Conservation (phyloP, 768 basidiomycete genomes). For the Suillus clintonianus region DNA sequence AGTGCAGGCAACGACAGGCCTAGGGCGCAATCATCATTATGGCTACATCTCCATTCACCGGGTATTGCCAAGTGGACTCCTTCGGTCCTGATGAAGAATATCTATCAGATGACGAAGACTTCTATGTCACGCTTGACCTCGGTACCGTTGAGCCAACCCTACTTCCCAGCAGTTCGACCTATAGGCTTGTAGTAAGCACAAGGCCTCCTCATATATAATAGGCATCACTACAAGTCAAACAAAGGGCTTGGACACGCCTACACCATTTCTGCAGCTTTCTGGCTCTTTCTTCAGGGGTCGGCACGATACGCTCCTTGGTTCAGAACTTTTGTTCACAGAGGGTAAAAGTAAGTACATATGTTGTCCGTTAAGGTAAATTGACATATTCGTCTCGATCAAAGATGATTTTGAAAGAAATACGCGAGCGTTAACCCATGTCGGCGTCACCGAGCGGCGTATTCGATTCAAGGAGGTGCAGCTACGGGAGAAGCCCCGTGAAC, state of each 20-base stretch:
- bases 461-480: conserved; percentile 74
- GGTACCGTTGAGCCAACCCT: conserved; percentile 72
- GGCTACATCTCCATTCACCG: conserved; percentile 35
- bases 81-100: conserved; percentile 74
- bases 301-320: conserved; percentile 69
- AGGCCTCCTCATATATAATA: background rate
- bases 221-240: background rate
- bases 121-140: conserved; percentile 75
- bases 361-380: background rate
- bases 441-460: conserved; percentile 68
- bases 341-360: conserved; percentile 48
- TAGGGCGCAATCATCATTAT: background rate
- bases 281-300: conserved; percentile 74
- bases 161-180: conserved; percentile 68
- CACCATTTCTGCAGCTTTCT: conserved; percentile 75
- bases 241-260: conserved; percentile 77
- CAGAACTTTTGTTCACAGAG: conserved; percentile 76
- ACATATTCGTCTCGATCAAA: conserved; percentile 14
- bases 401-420: conserved; percentile 51
- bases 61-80: conserved; percentile 64
- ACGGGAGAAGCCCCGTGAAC: conserved; percentile 34
- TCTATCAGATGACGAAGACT: conserved; percentile 54
- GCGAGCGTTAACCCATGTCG: conserved; percentile 54
- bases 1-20: background rate
- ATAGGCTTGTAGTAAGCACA: conserved; percentile 69